Percentiles rank a stretch among this genome's conserved stretches.
phyloP scores from a whole-genome alignment of 2,329 filamentous ascomycete species.

The Volutella citrinella region DNA sequence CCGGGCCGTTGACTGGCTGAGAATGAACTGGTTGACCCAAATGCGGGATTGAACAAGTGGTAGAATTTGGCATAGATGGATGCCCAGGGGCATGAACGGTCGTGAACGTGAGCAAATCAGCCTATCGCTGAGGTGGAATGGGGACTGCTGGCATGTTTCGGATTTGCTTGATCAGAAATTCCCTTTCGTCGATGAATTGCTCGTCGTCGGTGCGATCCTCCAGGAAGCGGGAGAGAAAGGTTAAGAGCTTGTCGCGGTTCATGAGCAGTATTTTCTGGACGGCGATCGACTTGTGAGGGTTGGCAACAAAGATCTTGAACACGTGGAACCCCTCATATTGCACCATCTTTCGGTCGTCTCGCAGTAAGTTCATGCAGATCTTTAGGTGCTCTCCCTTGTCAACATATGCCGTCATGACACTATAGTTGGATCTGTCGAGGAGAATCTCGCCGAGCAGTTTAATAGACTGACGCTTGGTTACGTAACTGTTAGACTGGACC shows the following conservation, averaged over 20 bases:
- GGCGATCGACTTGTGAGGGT: constrained; percentile 94
- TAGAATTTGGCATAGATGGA: constrained; percentile 6
- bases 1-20: too few relatives aligned
- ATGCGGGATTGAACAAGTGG: too few relatives aligned
- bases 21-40: constrained; percentile 17
- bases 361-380: constrained; percentile 94
- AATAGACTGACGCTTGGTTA: constrained; percentile 97
- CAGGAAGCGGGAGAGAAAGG: constrained; percentile 86
- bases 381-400: constrained; percentile 94
- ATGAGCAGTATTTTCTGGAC: constrained; percentile 95
- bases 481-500: constrained; percentile 90
- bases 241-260: constrained; percentile 87
- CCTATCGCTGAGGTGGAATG: constrained; percentile 47
- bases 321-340: constrained; percentile 99
- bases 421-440: constrained; percentile 93
- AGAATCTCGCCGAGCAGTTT: constrained; percentile 94
- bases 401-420: constrained; percentile 96
- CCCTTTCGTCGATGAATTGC: constrained; percentile 97
- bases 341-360: constrained; percentile 97
- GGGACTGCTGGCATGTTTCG: constrained; percentile 61
- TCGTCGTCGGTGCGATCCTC: constrained; percentile 96
- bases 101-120: background rate
- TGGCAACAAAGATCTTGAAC: constrained; percentile 99
- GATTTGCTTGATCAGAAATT: constrained; percentile 95
- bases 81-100: constrained; percentile 3